These are phyloP conservation scores for Hypomyces rosellus DNA, from an alignment of 2,329 filamentous ascomycete species.

Conservation along the genomic window DNA sequence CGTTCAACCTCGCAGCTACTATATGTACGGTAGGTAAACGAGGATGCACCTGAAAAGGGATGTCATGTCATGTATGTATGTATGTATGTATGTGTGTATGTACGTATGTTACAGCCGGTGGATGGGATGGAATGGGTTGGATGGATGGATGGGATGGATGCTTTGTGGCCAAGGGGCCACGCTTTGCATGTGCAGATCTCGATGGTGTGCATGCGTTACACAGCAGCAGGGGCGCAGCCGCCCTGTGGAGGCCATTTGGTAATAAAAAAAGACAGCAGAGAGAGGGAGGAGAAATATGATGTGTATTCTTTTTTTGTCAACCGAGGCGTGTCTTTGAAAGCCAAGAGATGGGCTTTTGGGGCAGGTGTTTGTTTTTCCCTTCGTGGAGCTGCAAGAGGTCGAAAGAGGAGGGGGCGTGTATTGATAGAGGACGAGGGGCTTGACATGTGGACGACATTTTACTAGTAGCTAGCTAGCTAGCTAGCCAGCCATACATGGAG, in stretches of 20 bases:
- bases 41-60: not conserved
- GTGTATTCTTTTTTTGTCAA: too few species aligned
- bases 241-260: slow-evolving; percentile 1
- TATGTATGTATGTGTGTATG: not conserved
- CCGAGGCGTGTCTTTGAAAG: too few species aligned
- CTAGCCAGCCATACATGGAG: too few species aligned
- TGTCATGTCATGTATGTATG: not conserved
- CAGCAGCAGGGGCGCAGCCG: slow-evolving; percentile 12
- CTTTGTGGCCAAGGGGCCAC: not conserved
- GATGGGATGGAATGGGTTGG: not conserved
- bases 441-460: too few species aligned
- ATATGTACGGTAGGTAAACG: not conserved
- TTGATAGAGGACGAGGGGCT: too few species aligned
- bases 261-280: not conserved
- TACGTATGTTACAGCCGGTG: not conserved
- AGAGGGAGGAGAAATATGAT: too few species aligned
- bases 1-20: not conserved
- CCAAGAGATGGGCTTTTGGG: too few species aligned
- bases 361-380: too few species aligned
- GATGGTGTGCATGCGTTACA: slow-evolving; percentile 20
- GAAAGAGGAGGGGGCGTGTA: too few species aligned
- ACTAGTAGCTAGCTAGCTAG: too few species aligned
- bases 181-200: slow-evolving; percentile 21
- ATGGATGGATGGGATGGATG: too few species aligned
- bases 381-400: too few species aligned